phyloP scores from a whole-genome alignment of 176 grass and related monocot species.

The Canna indica region DNA sequence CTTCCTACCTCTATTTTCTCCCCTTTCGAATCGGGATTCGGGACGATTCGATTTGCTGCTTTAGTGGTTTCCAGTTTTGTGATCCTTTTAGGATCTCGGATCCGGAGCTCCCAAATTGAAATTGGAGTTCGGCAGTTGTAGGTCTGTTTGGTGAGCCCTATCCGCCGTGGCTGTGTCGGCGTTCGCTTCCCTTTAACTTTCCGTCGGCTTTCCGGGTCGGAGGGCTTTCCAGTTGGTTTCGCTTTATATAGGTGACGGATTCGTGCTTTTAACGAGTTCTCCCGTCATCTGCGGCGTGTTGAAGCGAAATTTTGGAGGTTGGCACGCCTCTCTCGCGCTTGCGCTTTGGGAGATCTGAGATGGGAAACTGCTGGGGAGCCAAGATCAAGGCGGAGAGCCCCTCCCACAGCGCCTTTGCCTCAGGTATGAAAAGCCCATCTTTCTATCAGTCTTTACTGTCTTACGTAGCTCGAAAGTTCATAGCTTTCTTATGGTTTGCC shows the following conservation, averaged over 20 bases:
- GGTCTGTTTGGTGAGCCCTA: neutral
- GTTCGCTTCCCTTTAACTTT: neutral
- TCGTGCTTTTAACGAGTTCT: neutral
- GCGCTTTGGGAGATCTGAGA: conserved; percentile 11
- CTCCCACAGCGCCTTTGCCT: conserved; percentile 17
- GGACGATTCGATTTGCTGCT: neutral
- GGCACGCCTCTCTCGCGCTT: neutral
- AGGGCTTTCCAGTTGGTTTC: neutral
- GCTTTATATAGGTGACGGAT: neutral
- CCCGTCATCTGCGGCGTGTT: neutral
- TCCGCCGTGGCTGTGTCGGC: neutral
- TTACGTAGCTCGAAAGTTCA: neutral
- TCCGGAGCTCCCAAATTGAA: neutral
- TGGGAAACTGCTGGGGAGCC: conserved; percentile 68
- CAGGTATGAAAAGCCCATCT: conserved; percentile 22
- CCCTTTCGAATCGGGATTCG: neutral
- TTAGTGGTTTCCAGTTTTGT: neutral
- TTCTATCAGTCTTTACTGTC: neutral
- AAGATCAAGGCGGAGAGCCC: conserved; percentile 63
- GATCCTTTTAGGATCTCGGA: neutral
- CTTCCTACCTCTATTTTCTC: neutral
- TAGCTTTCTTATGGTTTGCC: neutral
- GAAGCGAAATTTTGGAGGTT: neutral
- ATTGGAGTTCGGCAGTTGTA: neutral
- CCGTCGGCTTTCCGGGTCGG: neutral